A percentile compares a stretch with the other conserved stretches of the same genome.
These are phyloP conservation scores for Samsoniella hepiali DNA, from an alignment of 2,329 filamentous ascomycete species.

Conservation along the genomic window DNA sequence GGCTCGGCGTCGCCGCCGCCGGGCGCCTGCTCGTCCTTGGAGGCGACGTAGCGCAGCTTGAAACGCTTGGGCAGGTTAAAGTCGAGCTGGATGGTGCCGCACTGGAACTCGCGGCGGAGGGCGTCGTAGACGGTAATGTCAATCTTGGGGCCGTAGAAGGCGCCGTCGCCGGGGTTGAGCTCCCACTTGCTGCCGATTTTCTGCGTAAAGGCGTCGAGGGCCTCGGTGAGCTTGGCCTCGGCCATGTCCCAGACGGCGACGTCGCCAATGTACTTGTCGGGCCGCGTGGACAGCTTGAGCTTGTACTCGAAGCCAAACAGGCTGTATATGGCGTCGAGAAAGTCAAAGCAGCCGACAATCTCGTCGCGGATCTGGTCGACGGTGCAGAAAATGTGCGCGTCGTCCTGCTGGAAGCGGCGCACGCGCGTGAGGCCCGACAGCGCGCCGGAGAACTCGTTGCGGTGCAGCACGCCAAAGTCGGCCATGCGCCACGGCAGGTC, in stretches of 20 bases:
- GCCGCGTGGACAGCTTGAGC: constrained; percentile 86
- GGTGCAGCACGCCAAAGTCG: constrained; percentile 92
- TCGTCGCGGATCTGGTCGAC: constrained; percentile 40
- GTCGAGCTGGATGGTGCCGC: constrained; percentile 86
- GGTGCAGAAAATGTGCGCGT: constrained; percentile 89
- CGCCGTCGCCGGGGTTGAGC: constrained; percentile 90
- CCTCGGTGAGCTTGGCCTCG: constrained; percentile 74
- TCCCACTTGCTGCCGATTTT: constrained; percentile 69
- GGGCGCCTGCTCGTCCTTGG: constrained; percentile 42
- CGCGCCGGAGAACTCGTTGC: constrained; percentile 92
- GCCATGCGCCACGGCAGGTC: constrained; percentile 90
- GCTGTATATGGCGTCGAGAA: constrained; percentile 70
- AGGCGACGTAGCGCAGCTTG: constrained; percentile 49
- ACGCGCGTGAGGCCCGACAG: constrained; percentile 88
- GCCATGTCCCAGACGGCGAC: constrained; percentile 86
- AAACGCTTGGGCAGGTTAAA: constrained; percentile 64
- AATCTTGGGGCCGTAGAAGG: constrained; percentile 98
- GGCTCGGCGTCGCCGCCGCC: constrained; percentile 43
- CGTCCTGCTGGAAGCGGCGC: constrained; percentile 91
- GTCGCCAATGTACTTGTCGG: constrained; percentile 84
- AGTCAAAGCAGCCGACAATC: constrained; percentile 82
- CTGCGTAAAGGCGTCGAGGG: constrained; percentile 72
- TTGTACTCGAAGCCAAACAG: constrained; percentile 71
- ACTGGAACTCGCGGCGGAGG: constrained; percentile 61
- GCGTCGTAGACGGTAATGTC: constrained; percentile 93